Base-by-base conservation (phyloP, 805 yeast species). In the Saccharomycopsis olivae region DNA sequence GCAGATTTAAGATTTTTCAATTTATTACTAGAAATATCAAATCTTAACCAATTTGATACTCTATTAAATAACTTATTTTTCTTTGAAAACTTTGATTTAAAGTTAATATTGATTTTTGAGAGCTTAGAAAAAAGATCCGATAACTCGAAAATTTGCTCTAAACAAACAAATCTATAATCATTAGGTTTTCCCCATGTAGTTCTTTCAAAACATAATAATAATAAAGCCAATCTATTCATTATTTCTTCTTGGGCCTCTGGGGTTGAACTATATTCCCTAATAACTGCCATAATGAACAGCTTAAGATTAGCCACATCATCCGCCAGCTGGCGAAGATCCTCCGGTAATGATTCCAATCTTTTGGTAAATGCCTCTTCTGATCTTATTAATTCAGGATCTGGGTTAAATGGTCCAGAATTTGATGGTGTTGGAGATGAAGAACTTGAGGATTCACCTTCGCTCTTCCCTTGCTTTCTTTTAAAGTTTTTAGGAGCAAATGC, bases 21-120 rank as follows among this genome's bases (percentile, higher is more conserved):
- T 15, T 38, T 39, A 16, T 43, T 36, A 21, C 25, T 34, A 5
- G 38, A 33, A 27, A 41, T 32, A 35, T 46, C 49, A 32, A 39
- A 46, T 30, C 49, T 34, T 8, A 46, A 19, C 49, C 49, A 46
- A 21, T 46, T 46, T n/a, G 49, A 46, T 13, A 46, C 32, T 31
- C 49, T 33, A 16, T 37, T 46, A 34, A 46, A 46, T 18, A 46
- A 25, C 29, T 46, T 46, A 20, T 29, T 34, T 23, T 39, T 43
- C 15, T 40, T 46, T 8, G 39, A 17, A 31, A 29, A 46, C n/a
- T 39, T 40, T 4, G 24, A 28, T 11, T 43, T 43, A 24, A 44
- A 46, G 16, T 41, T 33, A 15, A 45, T 35, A 11, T 36, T 40
- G 13, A 18, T 23, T 14, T 31, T 27, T 13, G 39, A 33, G 10